Percentiles rank a stretch among this genome's conserved stretches.
phyloP scores from a whole-genome alignment of 1,284 basidiomycete species.

The Rhodotorula sp. region DNA sequence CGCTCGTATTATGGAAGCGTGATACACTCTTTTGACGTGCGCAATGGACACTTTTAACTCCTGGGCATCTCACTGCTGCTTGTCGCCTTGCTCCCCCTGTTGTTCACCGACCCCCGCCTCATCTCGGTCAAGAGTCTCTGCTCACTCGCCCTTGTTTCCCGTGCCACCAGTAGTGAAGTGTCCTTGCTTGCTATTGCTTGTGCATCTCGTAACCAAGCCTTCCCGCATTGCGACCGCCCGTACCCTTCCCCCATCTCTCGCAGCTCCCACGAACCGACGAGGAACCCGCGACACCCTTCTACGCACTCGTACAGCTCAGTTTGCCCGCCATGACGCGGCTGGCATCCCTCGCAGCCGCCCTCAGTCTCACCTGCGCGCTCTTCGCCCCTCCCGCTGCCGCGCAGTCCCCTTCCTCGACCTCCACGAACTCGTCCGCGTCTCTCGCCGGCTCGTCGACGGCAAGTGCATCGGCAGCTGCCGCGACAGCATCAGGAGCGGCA shows the following conservation, averaged over 20 bases:
- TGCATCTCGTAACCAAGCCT: too few species aligned
- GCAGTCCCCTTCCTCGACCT: slow-evolving; percentile 15
- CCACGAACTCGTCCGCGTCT: slow-evolving; percentile 21
- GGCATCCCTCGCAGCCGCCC: neutral
- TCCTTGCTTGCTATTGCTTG: too few species aligned
- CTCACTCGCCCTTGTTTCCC: neutral
- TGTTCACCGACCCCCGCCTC: too few species aligned
- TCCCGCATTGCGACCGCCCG: too few species aligned
- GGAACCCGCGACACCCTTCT: neutral
- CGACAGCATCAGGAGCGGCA: neutral
- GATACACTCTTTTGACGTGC: neutral
- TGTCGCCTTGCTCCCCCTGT: too few species aligned
- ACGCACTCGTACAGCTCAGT: neutral
- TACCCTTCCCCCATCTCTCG: too few species aligned
- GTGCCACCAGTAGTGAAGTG: too few species aligned
- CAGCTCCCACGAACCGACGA: neutral
- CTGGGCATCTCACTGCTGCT: too few species aligned
- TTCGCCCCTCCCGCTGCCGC: neutral
- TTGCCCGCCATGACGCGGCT: neutral
- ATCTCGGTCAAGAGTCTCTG: neutral
- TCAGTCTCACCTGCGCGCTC: neutral
- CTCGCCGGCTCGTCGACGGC: slow-evolving; percentile 40
- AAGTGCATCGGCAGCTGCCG: neutral
- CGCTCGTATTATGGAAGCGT: slow-evolving; percentile 9
- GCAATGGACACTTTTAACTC: neutral